Percentiles rank a stretch among this genome's conserved stretches.
These are phyloP conservation scores for Abelmoschus esculentus DNA, from an alignment of 345 rosid genomes.

Conservation along the genomic window DNA sequence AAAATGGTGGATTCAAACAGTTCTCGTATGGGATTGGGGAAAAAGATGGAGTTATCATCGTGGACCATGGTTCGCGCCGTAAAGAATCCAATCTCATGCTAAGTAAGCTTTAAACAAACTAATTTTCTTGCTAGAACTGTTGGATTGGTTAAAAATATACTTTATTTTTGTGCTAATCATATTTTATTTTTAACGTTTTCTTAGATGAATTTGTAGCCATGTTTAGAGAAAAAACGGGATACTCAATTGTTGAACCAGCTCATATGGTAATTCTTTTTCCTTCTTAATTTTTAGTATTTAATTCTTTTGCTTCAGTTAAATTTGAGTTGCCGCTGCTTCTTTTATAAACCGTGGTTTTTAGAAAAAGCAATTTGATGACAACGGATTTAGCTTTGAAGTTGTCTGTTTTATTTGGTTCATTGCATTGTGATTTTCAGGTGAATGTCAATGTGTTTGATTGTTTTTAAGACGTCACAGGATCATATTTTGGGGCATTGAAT, in stretches of 20 bases:
- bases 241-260: constrained; percentile 84
- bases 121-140: background rate
- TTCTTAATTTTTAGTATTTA: background rate
- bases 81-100: constrained; percentile 83
- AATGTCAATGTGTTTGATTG: background rate
- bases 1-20: constrained; percentile 22
- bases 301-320: background rate
- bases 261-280: constrained; percentile 61
- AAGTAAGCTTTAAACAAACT: constrained; percentile 28
- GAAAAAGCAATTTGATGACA: background rate
- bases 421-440: background rate
- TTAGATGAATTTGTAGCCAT: constrained; percentile 84
- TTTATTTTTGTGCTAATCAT: background rate
- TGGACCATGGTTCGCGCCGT: constrained; percentile 94
- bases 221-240: constrained; percentile 69
- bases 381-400: background rate
- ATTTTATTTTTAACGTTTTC: constrained; percentile 17
- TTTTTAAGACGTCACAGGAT: background rate
- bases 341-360: background rate
- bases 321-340: background rate
- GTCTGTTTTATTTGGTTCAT: background rate
- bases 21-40: constrained; percentile 31
- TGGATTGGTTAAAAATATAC: background rate
- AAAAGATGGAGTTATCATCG: constrained; percentile 69
- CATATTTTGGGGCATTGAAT: background rate